Evolutionary conservation across 106 monocot species (phyloP), one percentile per base, ranked within the genome.

Genomic region (Apostasia shenzhenica): DNA sequence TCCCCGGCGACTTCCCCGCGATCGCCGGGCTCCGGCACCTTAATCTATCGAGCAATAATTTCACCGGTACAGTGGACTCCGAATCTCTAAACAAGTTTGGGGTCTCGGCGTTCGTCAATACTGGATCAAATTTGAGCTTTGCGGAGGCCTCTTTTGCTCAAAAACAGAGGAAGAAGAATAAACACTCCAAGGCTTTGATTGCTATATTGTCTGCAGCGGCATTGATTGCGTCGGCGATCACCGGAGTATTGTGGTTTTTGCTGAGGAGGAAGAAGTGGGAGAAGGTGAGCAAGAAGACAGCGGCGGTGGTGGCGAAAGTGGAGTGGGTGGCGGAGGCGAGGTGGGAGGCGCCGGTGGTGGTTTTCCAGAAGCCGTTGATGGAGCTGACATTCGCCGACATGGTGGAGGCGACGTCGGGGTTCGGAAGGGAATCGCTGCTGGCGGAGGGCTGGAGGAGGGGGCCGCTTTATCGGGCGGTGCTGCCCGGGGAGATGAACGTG

Each of bases 321-420:
- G 48, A 62, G 13, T 88, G 91, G 85, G 89, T 79, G 42, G 73
- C 64, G 55, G 92, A 81, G 76, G 78, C 84, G 43, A 73, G 61
- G 53, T 57, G 63, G 61, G 53, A 67, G 8, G 79, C 90, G 48
- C 76, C 85, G 61, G 92, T 92, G 72, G 81, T 87, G 54, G 58
- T 92, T 65, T 82, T 99, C 70, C 87, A 92, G 83, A 89, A 90
- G 77, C 97, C 97, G 55, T 66, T 99, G 67, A 85, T 99, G 89
- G 71, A 77, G 63, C 62, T 92, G 51, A 92, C 81, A 2, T 92
- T 92, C 61, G 69, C 82, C 7, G 97, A 92, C 51, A 72, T 97
- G 57, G 77, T 73, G 41, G 74, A 65, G 43, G 86, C 92, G 3
- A 89, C 97, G 39, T 89, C 97, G 2, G 82, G 87, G 63, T 97